Conservation (phyloP, 2,329 filamentous ascomycete genomes). For the Trichoderma asperellum region DNA sequence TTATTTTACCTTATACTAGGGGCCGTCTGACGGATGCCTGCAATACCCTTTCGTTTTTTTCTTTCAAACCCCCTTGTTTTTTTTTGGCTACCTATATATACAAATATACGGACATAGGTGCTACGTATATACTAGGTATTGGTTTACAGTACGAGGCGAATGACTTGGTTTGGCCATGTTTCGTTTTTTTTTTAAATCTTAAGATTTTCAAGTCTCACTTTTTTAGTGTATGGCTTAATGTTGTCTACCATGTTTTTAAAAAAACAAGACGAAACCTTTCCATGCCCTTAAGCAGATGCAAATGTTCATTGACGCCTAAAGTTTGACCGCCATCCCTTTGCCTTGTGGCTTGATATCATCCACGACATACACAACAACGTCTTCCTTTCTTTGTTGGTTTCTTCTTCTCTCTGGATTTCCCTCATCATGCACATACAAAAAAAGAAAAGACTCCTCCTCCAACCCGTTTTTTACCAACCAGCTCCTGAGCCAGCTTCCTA, state of each 20-base stretch:
- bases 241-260: conserved; percentile 41
- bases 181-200: conserved; percentile 24
- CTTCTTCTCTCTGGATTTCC: conserved; percentile 24
- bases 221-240: conserved; percentile 41
- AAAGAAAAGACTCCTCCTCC: not conserved
- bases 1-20: not conserved
- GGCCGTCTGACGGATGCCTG: not conserved
- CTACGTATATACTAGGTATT: not conserved
- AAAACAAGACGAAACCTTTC: conserved; percentile 47
- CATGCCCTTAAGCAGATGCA: conserved; percentile 46
- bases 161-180: conserved; percentile 17
- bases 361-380: conserved; percentile 5
- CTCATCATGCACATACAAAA: conserved; percentile 32
- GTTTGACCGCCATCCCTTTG: conserved; percentile 43
- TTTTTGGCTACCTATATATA: not conserved
- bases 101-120: not conserved
- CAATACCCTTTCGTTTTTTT: not conserved
- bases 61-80: not conserved
- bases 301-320: conserved; percentile 49
- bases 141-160: not conserved
- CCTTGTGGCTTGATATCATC: conserved; percentile 29
- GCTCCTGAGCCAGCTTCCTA: conserved; percentile 34
- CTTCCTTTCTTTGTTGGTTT: conserved; percentile 4
- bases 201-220: conserved; percentile 43
- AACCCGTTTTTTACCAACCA: conserved; percentile 34